phyloP scores from a whole-genome alignment of 1,139 yeast species.

The Blastobotrys persicus region DNA sequence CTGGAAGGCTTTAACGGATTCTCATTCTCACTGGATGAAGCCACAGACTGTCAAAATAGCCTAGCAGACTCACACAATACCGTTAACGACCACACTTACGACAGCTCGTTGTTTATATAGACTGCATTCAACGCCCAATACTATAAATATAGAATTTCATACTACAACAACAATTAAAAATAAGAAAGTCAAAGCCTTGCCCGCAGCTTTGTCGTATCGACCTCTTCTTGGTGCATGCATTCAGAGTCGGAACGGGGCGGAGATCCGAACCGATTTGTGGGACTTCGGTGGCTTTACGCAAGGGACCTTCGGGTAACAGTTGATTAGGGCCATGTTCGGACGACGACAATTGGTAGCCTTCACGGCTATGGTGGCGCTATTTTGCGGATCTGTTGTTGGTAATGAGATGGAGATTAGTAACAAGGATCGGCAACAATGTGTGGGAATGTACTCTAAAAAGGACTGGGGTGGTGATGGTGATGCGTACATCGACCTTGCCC shows the following conservation, averaged over 20 bases:
- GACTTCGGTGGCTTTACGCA: not conserved
- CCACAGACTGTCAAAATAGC: not conserved
- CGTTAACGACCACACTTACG: not conserved
- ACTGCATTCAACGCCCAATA: no score
- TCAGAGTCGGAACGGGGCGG: not conserved
- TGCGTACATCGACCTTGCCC: constrained; percentile 42
- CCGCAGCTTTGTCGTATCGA: no score
- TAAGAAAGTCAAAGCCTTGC: no score
- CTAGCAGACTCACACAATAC: not conserved
- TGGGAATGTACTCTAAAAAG: constrained; percentile 83
- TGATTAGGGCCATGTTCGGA: not conserved
- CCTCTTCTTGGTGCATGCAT: no score
- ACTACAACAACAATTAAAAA: no score
- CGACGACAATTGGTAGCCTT: not conserved
- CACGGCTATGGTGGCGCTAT: not conserved
- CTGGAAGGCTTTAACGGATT: not conserved
- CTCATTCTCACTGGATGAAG: not conserved
- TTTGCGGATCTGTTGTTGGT: not conserved
- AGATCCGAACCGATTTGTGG: not conserved
- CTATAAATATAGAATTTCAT: no score
- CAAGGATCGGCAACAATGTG: constrained; percentile 62
- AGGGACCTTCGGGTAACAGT: not conserved
- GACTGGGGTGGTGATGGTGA: constrained; percentile 81
- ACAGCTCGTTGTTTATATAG: not conserved
- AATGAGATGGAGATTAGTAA: constrained; percentile 2